Conservation (phyloP, 2,329 filamentous ascomycete species). For the Colletotrichum tabaci region DNA sequence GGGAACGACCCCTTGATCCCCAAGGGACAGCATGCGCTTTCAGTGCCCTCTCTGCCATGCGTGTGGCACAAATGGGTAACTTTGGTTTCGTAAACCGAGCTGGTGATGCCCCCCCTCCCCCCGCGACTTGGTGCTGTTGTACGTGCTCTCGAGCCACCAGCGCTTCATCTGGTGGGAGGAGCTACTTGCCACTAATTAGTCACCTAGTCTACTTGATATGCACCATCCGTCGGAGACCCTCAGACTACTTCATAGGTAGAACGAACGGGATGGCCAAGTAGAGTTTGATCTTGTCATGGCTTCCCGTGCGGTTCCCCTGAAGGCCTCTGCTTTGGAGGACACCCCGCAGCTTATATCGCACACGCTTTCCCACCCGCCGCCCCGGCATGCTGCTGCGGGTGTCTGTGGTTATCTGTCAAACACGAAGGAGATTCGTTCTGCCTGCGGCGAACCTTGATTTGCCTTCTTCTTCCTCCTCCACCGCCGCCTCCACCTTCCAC, state of each 20-base stretch:
- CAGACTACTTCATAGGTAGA: background rate
- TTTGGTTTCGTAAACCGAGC: background rate
- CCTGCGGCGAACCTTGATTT: background rate
- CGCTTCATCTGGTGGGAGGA: background rate
- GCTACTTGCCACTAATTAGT: background rate
- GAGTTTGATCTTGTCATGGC: slow-evolving; percentile 9
- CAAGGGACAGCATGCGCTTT: background rate
- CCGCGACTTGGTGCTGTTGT: background rate
- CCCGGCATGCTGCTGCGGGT: slow-evolving; percentile 1
- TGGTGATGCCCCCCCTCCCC: background rate
- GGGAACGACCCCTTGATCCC: slow-evolving; percentile 10
- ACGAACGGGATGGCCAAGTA: slow-evolving; percentile 10
- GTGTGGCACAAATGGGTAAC: slow-evolving; percentile 11
- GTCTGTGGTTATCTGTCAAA: slow-evolving; percentile 16
- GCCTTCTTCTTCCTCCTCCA: background rate
- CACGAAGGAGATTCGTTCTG: slow-evolving; percentile 5
- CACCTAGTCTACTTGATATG: no score
- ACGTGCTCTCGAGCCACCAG: slow-evolving; percentile 25
- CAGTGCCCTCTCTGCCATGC: background rate
- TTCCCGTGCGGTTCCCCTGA: slow-evolving; percentile 12
- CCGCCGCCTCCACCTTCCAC: no score
- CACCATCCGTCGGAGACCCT: background rate
- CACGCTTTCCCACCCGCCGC: slow-evolving; percentile 12
- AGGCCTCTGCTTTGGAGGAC: background rate
- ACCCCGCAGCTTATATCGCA: slow-evolving; percentile 23